Base-by-base conservation (phyloP, 2,329 filamentous ascomycete genomes). In the Thielaviopsis cerberus region DNA sequence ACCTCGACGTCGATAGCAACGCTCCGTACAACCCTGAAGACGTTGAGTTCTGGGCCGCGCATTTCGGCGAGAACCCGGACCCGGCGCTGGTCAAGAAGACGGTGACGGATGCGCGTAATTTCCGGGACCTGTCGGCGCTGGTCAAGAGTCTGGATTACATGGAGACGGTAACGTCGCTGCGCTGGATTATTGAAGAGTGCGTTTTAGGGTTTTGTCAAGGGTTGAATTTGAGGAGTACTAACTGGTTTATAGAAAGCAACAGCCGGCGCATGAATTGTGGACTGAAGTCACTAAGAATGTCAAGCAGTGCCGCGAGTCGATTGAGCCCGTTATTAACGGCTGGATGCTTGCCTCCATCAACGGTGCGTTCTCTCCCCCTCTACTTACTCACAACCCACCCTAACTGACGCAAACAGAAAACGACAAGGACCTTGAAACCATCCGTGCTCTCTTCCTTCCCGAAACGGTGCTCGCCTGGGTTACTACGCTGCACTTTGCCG, bases 401-500 rank as follows among this genome's bases (percentile, higher is more conserved):
- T 3, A 11, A 4, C 27, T 37, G 4, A 8, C 10, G 3, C 34
- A 13, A 1, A 52, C 59, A 76, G 76, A 74, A 56, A 85, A 84
- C 65, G 77, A 80, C 60, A 67, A 73, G 17, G 80, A 86, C 57
- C 77, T 88, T 53, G 70, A 71, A 53, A 71, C 75, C 24, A 79
- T 97, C 55, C 82, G 89, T 63, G 78, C 81, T 57, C 79, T 80
- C 0, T 97, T 94, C 69, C 76, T 98, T 2, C 90, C 92, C 1
- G 89, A 96, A 67, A 79, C 87, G 20, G 75, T 95, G 50, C 76
- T 98, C 54, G 87, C 86, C 2, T 96, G 92, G 68, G 81, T 92
- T 66, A 83, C 80, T 64, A 83, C 86, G 1, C 73, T 97, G 54
- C 86, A 94, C 67, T 86, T 85, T 66, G 85, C 86, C 0, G 88